Base-by-base conservation (phyloP, 2,329 filamentous ascomycete species). In the Torrubiellomyces zombiae region DNA sequence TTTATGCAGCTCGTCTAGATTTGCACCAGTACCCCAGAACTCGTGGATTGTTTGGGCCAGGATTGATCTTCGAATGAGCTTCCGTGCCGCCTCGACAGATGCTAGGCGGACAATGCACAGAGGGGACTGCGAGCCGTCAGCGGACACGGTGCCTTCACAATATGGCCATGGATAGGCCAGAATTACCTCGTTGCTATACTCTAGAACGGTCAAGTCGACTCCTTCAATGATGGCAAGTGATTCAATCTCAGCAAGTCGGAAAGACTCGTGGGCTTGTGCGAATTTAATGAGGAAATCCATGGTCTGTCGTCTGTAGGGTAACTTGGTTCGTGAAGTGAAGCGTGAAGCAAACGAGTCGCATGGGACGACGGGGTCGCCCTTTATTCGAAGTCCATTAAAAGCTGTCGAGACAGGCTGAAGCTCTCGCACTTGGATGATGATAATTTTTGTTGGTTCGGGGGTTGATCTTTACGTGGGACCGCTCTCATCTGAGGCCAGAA, bases 271-370 rank as follows among this genome's bases (percentile, higher is more conserved):
- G 30, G 67, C 62, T 51, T 95, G 89, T 21, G 75, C 77, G 46
- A 95, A 83, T 39, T 86, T 79, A 35, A 98, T 73, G 31, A 98
- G 64, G 44, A 80, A 95, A 33, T 91, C 70, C 70, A 74, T 72
- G 14, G 14, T 24, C n/a, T n/a, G n/a, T n/a, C n/a, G n/a, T n/a
- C n/a, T n/a, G 8, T 4, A 7, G 4, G 6, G 9, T 20, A 16
- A n/a, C n/a, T n/a, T n/a, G n/a, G n/a, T n/a, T n/a, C n/a, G n/a
- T n/a, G n/a, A n/a, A n/a, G n/a, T n/a, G n/a, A n/a, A n/a, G n/a
- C n/a, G n/a, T n/a, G n/a, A n/a, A n/a, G n/a, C n/a, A n/a, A n/a
- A n/a, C n/a, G n/a, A n/a, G n/a, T n/a, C n/a, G n/a, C n/a, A n/a
- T n/a, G n/a, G n/a, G n/a, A n/a, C n/a, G n/a, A n/a, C n/a, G n/a